Evolutionary conservation across 495 filamentous ascomycete species (phyloP).

Genomic region (Oleoguttula mirabilis): DNA sequence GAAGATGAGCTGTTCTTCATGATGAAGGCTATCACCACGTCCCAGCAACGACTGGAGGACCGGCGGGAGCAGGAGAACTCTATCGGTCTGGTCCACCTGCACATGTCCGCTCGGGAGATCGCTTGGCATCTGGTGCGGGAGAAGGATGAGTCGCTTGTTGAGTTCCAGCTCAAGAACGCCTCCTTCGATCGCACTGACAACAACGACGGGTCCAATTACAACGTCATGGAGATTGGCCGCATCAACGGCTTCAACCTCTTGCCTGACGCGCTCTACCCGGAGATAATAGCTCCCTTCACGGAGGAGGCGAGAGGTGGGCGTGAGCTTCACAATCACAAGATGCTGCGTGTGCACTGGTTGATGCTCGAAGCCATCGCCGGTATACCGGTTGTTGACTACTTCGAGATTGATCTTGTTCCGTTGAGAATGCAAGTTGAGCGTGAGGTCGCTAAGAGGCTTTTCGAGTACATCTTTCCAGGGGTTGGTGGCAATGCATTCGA

Average conservation of each 20-base stretch:
- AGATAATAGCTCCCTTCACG: slow-evolving; percentile 83
- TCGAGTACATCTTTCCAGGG: slow-evolving; percentile 95
- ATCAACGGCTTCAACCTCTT: slow-evolving; percentile 80
- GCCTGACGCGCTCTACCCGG: slow-evolving; percentile 81
- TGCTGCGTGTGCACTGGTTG: slow-evolving; percentile 90
- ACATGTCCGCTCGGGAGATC: slow-evolving; percentile 79
- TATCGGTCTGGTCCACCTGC: slow-evolving; percentile 74
- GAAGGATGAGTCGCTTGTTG: slow-evolving; percentile 74
- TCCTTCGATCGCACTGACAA: slow-evolving; percentile 92
- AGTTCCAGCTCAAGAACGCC: slow-evolving; percentile 82
- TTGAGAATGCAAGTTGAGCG: slow-evolving; percentile 88
- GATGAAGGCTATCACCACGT: slow-evolving; percentile 98
- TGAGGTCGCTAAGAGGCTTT: slow-evolving; percentile 84
- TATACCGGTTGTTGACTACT: slow-evolving; percentile 93
- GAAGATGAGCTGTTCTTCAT: slow-evolving; percentile 99
- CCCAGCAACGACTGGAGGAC: slow-evolving; percentile 76
- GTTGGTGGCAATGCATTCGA: slow-evolving; percentile 46
- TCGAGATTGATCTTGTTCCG: slow-evolving; percentile 87
- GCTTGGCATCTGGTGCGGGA: slow-evolving; percentile 93
- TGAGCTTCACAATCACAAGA: slow-evolving; percentile 47
- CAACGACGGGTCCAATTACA: slow-evolving; percentile 89
- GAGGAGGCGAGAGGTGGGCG: slow-evolving; percentile 44
- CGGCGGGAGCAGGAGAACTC: slow-evolving; percentile 46
- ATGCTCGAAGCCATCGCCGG: slow-evolving; percentile 97
- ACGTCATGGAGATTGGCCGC: slow-evolving; percentile 71